Conservation (phyloP, 2,329 filamentous ascomycete species). For the Hypoxylon sp. region DNA sequence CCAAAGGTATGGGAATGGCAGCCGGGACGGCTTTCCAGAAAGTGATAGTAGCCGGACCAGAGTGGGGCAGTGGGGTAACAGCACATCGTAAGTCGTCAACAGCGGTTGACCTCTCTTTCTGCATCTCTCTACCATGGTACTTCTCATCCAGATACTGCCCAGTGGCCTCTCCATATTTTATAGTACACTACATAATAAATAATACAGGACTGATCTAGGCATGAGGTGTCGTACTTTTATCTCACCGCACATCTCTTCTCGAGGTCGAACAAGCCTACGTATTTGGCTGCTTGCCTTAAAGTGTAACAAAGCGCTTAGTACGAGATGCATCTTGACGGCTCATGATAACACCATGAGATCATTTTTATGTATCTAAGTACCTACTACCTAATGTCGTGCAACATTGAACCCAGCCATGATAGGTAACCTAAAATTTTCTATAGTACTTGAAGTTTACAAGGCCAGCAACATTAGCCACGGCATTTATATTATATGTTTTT, state of each 20-base stretch:
- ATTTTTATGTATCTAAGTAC: neutral
- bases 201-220: neutral
- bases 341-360: slow-evolving; percentile 11
- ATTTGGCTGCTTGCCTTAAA: slow-evolving; percentile 12
- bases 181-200: neutral
- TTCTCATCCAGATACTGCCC: neutral
- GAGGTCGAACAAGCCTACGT: neutral
- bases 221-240: neutral
- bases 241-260: neutral
- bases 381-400: slow-evolving; percentile 3
- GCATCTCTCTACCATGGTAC: neutral
- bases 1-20: slow-evolving; percentile 19
- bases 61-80: slow-evolving; percentile 4
- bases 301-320: slow-evolving; percentile 40
- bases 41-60: slow-evolving; percentile 8
- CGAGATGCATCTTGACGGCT: slow-evolving; percentile 18
- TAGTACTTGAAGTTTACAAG: neutral
- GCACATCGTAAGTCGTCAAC: slow-evolving; percentile 23
- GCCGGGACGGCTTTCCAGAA: slow-evolving; percentile 23
- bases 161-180: neutral
- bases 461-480: neutral
- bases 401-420: slow-evolving; percentile 4
- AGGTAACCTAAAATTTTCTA: neutral
- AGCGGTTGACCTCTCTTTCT: slow-evolving; percentile 5
- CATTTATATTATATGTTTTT: neutral